A percentile compares a stretch with the other conserved stretches of the same genome.
These are phyloP conservation scores for Beverwykella pulmonaria DNA, from an alignment of 495 filamentous ascomycete species.

Conservation along the genomic window DNA sequence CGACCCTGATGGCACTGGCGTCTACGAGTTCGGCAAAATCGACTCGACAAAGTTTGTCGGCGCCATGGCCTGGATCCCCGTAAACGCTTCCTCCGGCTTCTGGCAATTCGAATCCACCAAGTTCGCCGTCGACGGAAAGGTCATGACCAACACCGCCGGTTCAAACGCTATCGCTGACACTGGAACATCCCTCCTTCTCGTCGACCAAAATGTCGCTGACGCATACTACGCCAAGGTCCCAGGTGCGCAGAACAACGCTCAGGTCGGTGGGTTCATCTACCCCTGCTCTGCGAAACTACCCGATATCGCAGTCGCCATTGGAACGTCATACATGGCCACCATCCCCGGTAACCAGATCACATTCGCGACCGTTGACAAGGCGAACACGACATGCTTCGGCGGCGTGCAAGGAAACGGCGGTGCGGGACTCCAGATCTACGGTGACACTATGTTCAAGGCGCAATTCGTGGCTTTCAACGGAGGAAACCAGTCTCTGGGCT, in stretches of 20 bases:
- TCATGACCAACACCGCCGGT: slow-evolving; percentile 34
- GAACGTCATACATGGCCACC: slow-evolving; percentile 59
- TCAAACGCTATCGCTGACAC: slow-evolving; percentile 51
- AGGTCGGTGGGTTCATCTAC: slow-evolving; percentile 65
- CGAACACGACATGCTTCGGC: slow-evolving; percentile 45
- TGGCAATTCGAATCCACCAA: slow-evolving; percentile 69
- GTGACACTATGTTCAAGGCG: slow-evolving; percentile 78
- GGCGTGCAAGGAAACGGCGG: slow-evolving; percentile 56
- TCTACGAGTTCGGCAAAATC: slow-evolving; percentile 77
- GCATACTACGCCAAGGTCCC: slow-evolving; percentile 61
- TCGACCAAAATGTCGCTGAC: slow-evolving; percentile 43
- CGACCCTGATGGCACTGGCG: slow-evolving; percentile 60
- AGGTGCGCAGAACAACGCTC: slow-evolving; percentile 53
- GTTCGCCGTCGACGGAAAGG: slow-evolving; percentile 59
- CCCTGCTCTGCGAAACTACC: slow-evolving; percentile 66
- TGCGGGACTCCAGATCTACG: slow-evolving; percentile 68
- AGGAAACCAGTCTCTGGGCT: slow-evolving; percentile 61
- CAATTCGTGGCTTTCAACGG: slow-evolving; percentile 79
- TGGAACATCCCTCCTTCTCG: slow-evolving; percentile 48
- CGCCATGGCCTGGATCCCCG: slow-evolving; percentile 61
- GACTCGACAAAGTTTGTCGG: slow-evolving; percentile 68
- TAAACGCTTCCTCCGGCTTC: slow-evolving; percentile 68
- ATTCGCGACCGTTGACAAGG: slow-evolving; percentile 60
- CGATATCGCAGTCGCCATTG: slow-evolving; percentile 67
- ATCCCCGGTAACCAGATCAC: slow-evolving; percentile 69